These are phyloP conservation scores for Cadophora sp. DNA, from an alignment of 2,329 filamentous ascomycete genomes.

Conservation along the genomic window DNA sequence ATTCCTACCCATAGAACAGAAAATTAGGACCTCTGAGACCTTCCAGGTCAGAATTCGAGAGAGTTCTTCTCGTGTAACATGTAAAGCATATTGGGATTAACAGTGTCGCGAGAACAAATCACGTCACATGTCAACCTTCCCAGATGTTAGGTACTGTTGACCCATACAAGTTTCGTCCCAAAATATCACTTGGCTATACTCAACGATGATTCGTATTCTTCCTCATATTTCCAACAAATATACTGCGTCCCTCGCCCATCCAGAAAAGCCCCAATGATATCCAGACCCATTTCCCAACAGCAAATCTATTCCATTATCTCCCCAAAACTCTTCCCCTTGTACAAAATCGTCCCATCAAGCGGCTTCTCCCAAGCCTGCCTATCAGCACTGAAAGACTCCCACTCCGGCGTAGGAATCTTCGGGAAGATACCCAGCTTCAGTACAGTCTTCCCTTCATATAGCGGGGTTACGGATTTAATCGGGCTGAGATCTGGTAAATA, in stretches of 20 bases:
- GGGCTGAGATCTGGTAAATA: constrained; percentile 46
- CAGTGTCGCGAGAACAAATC: no score
- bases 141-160: no score
- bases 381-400: constrained; percentile 52
- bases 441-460: constrained; percentile 51
- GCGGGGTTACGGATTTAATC: constrained; percentile 52
- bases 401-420: constrained; percentile 53
- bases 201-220: no score
- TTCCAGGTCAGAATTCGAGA: no score
- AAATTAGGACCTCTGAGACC: neutral
- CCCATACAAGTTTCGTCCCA: no score
- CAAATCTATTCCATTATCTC: constrained; percentile 26
- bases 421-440: constrained; percentile 59
- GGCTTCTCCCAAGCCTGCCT: constrained; percentile 49
- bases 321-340: constrained; percentile 29
- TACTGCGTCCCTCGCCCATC: no score
- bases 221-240: no score
- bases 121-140: no score
- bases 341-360: constrained; percentile 30
- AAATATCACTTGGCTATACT: no score
- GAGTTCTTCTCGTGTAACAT: no score
- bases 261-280: no score
- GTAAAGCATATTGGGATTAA: no score
- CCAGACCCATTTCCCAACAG: neutral
- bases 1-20: neutral